Evolutionary conservation across 352 stramenopile genomes (phyloP).

Genomic region (Pseudoperonospora humuli): DNA sequence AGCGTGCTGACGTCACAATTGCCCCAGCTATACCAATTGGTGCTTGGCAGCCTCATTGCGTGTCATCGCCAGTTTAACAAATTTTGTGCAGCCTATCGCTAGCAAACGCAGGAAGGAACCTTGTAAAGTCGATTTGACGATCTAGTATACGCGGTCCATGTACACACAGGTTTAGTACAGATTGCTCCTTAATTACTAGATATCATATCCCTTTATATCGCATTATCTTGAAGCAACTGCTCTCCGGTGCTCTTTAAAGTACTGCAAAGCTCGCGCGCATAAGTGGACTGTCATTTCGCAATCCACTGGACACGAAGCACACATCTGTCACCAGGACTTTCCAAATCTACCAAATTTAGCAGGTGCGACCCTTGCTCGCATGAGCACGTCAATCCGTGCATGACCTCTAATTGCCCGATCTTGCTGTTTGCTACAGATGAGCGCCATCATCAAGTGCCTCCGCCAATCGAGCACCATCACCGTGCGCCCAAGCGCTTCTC

Average conservation of each 20-base stretch:
- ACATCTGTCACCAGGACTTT: too few species aligned
- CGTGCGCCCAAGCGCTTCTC: constrained; percentile 20
- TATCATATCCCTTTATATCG: constrained; percentile 4
- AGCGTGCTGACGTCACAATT: too few species aligned
- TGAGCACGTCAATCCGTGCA: too few species aligned
- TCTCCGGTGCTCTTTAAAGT: too few species aligned
- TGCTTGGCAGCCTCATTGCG: too few species aligned
- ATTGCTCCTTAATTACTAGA: not conserved
- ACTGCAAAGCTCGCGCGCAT: too few species aligned
- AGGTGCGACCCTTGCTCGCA: constrained; percentile 7
- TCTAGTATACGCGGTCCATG: too few species aligned
- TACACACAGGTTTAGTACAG: not conserved
- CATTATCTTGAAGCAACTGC: constrained; percentile 11
- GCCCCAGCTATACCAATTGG: too few species aligned
- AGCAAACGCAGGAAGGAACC: too few species aligned
- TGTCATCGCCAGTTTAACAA: too few species aligned
- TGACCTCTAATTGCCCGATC: not conserved
- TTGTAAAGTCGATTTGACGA: too few species aligned
- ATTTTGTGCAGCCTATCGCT: too few species aligned
- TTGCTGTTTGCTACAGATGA: constrained; percentile 28
- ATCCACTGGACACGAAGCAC: constrained; percentile 13
- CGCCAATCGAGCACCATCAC: constrained; percentile 38
- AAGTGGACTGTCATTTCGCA: constrained; percentile 33
- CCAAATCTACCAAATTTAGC: constrained; percentile 1
- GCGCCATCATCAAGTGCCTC: constrained; percentile 62